These are phyloP conservation scores for Citrullus mucosospermus DNA, from an alignment of 306 rosid genomes.

Conservation along the genomic window DNA sequence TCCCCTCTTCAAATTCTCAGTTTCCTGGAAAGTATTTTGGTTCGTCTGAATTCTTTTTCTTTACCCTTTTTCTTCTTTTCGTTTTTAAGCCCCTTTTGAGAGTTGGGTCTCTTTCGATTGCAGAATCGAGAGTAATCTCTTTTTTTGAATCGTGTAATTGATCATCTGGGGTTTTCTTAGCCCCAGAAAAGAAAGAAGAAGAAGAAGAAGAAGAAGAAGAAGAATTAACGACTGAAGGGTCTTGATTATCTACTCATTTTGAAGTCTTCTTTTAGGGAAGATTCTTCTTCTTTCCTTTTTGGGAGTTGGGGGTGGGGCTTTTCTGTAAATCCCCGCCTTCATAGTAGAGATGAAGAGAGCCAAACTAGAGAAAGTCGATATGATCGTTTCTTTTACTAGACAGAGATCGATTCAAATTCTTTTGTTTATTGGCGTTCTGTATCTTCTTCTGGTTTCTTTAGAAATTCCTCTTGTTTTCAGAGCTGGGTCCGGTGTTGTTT, in stretches of 20 bases:
- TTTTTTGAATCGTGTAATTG: neutral
- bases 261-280: neutral
- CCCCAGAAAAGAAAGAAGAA: neutral
- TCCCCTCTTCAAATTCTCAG: no score
- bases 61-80: neutral
- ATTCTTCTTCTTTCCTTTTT: neutral
- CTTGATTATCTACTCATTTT: neutral
- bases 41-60: neutral
- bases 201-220: neutral
- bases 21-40: no score
- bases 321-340: neutral
- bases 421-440: slow-evolving; percentile 34
- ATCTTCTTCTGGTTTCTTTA: slow-evolving; percentile 36
- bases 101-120: neutral
- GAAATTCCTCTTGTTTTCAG: slow-evolving; percentile 69
- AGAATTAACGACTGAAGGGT: neutral
- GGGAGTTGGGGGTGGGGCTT: neutral
- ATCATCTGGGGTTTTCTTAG: neutral
- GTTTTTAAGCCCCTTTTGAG: neutral
- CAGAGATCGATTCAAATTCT: slow-evolving; percentile 69
- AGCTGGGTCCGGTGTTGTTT: slow-evolving; percentile 26
- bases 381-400: slow-evolving; percentile 31
- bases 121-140: neutral
- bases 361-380: slow-evolving; percentile 28
- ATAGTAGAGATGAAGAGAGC: slow-evolving; percentile 42